Conservation (phyloP, 148 eudicot genomes). For the Nepenthes mirabilis region DNA sequence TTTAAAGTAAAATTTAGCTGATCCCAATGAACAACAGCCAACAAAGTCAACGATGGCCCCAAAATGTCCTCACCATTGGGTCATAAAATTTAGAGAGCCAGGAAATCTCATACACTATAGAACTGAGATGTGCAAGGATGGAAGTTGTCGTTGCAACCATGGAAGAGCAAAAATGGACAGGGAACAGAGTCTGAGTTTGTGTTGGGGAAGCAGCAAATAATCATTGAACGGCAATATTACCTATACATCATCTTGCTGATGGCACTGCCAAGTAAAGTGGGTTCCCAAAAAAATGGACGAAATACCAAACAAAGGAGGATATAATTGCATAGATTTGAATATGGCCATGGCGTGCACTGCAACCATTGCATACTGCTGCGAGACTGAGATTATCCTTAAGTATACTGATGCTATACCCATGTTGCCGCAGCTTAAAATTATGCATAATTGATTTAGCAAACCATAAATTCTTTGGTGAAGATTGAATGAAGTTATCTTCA, state of each 20-base stretch:
- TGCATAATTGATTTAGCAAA: not conserved
- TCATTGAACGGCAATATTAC: not conserved
- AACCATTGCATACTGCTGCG: no score
- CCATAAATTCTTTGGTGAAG: not conserved
- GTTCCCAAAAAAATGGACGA: no score
- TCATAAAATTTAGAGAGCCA: slow-evolving; percentile 36
- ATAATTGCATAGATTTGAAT: no score
- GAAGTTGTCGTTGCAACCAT: not conserved
- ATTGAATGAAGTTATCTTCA: not conserved
- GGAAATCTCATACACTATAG: slow-evolving; percentile 7
- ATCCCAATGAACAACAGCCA: not conserved
- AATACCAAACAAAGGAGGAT: no score
- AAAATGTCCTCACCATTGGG: slow-evolving; percentile 11
- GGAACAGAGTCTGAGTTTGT: not conserved
- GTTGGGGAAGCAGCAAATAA: slow-evolving; percentile 2
- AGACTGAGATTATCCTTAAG: not conserved
- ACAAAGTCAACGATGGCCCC: not conserved
- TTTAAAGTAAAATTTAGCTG: not conserved
- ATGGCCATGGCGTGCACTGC: no score
- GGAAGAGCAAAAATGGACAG: not conserved
- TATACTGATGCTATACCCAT: no score
- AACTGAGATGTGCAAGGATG: not conserved
- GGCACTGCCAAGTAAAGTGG: no score
- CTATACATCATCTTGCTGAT: no score
- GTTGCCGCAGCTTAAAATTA: not conserved